Conservation (phyloP, 768 basidiomycete species). For the Pulveroboletus sp. region DNA sequence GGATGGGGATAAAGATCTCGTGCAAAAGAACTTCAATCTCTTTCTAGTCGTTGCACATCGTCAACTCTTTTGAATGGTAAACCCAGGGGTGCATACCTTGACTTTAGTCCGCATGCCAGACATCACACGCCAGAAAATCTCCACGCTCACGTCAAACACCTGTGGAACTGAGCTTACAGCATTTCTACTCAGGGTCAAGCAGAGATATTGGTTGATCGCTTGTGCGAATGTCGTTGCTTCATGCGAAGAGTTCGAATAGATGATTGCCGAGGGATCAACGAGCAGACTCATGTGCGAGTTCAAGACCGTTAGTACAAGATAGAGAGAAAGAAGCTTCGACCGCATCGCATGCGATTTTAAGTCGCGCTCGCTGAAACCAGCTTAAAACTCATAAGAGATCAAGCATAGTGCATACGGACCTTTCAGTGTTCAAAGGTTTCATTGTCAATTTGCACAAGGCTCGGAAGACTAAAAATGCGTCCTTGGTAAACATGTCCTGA, state of each 20-base stretch:
- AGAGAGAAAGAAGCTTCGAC: conserved; percentile 89
- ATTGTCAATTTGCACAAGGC: conserved; percentile 97
- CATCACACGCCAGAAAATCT: conserved; percentile 97
- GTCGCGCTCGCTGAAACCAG: conserved; percentile 74
- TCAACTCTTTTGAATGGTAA: conserved; percentile 4
- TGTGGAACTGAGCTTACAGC: conserved; percentile 93
- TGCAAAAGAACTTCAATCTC: conserved; percentile 98
- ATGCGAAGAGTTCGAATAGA: conserved; percentile 84
- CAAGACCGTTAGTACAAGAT: conserved; percentile 88
- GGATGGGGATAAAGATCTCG: conserved; percentile 96
- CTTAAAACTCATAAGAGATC: conserved; percentile 11
- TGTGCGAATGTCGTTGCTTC: conserved; percentile 89
- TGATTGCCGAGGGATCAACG: conserved; percentile 81
- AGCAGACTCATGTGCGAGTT: conserved; percentile 89
- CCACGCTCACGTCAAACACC: conserved; percentile 96
- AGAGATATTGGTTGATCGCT: conserved; percentile 94
- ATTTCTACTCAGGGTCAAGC: conserved; percentile 87
- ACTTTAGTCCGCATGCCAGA: conserved; percentile 91
- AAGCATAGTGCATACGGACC: conserved; percentile 43
- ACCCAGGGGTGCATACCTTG: conserved; percentile 52
- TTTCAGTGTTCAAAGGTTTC: conserved; percentile 93
- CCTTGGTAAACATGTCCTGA: conserved; percentile 93
- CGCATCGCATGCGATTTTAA: conserved; percentile 96
- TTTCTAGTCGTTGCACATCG: conserved; percentile 54
- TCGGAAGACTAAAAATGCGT: conserved; percentile 96